These are phyloP conservation scores for Pythium insidiosum DNA, from an alignment of 352 stramenopile species.

Conservation along the genomic window DNA sequence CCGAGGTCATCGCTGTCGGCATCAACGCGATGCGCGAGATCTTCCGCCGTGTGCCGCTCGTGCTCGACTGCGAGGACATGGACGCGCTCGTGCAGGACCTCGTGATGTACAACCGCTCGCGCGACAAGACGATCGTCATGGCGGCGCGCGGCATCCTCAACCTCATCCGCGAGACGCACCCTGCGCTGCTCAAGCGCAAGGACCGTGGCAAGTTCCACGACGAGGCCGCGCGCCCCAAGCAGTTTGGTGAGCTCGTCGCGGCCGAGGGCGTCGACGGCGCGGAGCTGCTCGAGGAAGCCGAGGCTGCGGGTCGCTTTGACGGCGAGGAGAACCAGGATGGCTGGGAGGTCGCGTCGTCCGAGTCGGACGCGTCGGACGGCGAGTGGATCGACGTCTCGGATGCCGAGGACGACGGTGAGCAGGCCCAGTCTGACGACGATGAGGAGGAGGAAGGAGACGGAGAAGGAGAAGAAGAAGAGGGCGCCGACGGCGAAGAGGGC, in stretches of 20 bases:
- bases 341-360: conserved; percentile 68
- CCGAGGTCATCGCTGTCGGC: conserved; percentile 96
- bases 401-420: conserved; percentile 38
- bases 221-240: conserved; percentile 75
- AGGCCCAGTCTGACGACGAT: conserved; percentile 47
- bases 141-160: conserved; percentile 95
- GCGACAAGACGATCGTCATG: conserved; percentile 96
- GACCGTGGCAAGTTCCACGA: conserved; percentile 92
- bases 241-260: conserved; percentile 88
- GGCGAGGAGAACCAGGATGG: conserved; percentile 76
- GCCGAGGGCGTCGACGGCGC: conserved; percentile 93
- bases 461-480: conserved; percentile 34
- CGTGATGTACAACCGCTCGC: conserved; percentile 93
- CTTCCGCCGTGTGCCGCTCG: conserved; percentile 89
- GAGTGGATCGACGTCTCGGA: conserved; percentile 70
- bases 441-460: conserved; percentile 29
- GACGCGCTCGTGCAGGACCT: conserved; percentile 90
- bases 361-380: conserved; percentile 50
- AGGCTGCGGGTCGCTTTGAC: conserved; percentile 67
- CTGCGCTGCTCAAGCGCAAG: conserved; percentile 93
- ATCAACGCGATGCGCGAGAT: conserved; percentile 97
- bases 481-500: conserved; percentile 41
- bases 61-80: conserved; percentile 91
- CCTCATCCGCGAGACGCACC: conserved; percentile 95
- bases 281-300: conserved; percentile 88